phyloP scores from a whole-genome alignment of 768 basidiomycete species.

The Mycena albidolilacea region DNA sequence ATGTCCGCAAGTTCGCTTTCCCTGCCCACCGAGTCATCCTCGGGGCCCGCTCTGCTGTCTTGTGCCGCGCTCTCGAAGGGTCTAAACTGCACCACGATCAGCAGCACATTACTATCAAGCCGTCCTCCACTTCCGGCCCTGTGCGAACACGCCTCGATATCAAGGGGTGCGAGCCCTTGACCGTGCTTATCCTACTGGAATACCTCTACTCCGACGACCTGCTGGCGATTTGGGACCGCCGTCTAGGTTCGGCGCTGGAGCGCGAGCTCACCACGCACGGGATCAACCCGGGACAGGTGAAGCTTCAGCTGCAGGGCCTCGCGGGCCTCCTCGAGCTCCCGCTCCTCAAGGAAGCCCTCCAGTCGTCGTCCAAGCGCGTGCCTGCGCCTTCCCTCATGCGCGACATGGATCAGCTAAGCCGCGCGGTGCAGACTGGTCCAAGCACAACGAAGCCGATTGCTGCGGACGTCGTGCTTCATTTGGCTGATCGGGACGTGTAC shows the following conservation, averaged over 20 bases:
- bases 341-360: conserved; percentile 67
- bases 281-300: conserved; percentile 64
- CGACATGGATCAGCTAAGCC: conserved; percentile 69
- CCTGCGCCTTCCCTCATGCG: conserved; percentile 63
- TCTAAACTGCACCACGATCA: conserved; percentile 28
- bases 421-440: conserved; percentile 47
- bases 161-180: conserved; percentile 71
- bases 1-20: conserved; percentile 59
- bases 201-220: conserved; percentile 94
- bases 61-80: conserved; percentile 61
- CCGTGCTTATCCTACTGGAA: conserved; percentile 81
- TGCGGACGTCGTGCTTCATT: conserved; percentile 80
- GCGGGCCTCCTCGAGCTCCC: conserved; percentile 73
- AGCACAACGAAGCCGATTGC: conserved; percentile 49
- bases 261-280: conserved; percentile 56
- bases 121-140: conserved; percentile 35
- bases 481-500: conserved; percentile 76
- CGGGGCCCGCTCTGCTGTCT: conserved; percentile 66
- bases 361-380: conserved; percentile 70
- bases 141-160: conserved; percentile 58
- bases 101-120: conserved; percentile 35
- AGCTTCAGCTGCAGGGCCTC: conserved; percentile 73
- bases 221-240: conserved; percentile 87
- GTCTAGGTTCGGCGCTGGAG: conserved; percentile 65
- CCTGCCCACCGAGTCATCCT: conserved; percentile 81